Evolutionary conservation across 192 early-diverging fungal species (phyloP).

Genomic region (Backusella westeae): DNA sequence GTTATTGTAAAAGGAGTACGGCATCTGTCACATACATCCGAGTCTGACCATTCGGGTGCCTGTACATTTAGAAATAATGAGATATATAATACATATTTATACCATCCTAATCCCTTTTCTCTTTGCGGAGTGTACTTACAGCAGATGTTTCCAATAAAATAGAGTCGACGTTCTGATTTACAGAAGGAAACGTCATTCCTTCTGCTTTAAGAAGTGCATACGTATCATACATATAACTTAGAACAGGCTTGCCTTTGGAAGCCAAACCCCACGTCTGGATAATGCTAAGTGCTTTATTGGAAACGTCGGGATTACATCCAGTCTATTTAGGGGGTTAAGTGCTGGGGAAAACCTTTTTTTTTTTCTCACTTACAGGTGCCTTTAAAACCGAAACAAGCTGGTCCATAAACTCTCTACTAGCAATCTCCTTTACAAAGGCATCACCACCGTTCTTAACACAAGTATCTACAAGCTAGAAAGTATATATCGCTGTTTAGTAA

Average conservation of each 20-base stretch:
- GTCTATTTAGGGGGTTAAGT: slow-evolving; percentile 28
- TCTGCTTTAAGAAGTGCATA: slow-evolving; percentile 81
- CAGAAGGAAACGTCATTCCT: slow-evolving; percentile 72
- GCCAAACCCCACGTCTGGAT: slow-evolving; percentile 92
- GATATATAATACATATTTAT: not conserved
- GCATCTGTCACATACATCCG: slow-evolving; percentile 92
- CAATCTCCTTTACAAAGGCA: slow-evolving; percentile 83
- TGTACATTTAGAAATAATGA: slow-evolving; percentile 23
- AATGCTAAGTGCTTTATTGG: slow-evolving; percentile 65
- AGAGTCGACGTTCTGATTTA: slow-evolving; percentile 56
- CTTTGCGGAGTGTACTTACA: slow-evolving; percentile 42
- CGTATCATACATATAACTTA: slow-evolving; percentile 77
- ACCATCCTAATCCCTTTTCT: not conserved
- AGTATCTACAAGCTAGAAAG: slow-evolving; percentile 73
- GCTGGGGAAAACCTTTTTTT: not conserved
- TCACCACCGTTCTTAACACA: slow-evolving; percentile 95
- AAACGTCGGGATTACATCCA: slow-evolving; percentile 72
- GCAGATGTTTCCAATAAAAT: slow-evolving; percentile 85
- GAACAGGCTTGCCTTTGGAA: slow-evolving; percentile 74
- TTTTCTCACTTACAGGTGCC: slow-evolving; percentile 44
- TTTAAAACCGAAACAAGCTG: slow-evolving; percentile 65
- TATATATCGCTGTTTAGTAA: not conserved
- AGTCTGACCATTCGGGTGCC: slow-evolving; percentile 97
- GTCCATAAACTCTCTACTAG: slow-evolving; percentile 89
- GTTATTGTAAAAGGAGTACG: slow-evolving; percentile 89